Conservation (phyloP, 2,329 filamentous ascomycete species). For the Phaeophleospora eucalypticola region DNA sequence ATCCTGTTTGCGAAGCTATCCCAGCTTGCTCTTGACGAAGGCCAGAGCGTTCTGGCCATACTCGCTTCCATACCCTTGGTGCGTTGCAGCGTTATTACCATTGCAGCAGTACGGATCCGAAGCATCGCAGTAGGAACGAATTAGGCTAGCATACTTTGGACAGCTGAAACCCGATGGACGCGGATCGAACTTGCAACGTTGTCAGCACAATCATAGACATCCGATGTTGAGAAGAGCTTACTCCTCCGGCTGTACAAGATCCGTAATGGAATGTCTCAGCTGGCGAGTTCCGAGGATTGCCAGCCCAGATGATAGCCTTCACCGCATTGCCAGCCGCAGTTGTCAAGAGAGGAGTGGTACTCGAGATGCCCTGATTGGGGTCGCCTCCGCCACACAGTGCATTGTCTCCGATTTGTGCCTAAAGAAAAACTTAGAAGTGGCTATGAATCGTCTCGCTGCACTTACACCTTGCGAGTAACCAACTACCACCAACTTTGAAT, state of each 20-base stretch:
- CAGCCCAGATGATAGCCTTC: conserved; percentile 27
- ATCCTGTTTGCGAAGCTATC: too few species aligned
- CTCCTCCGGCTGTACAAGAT: conserved; percentile 55
- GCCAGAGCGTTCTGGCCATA: conserved; percentile 57
- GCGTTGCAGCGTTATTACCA: conserved; percentile 56
- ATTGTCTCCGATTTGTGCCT: conserved; percentile 59
- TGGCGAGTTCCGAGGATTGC: conserved; percentile 51
- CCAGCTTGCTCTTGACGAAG: conserved; percentile 58
- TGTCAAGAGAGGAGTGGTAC: conserved; percentile 36
- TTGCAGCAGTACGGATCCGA: conserved; percentile 56
- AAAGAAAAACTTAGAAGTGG: too few species aligned
- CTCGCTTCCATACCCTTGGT: conserved; percentile 59
- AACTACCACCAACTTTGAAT: conserved; percentile 24
- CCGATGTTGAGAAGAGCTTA: conserved; percentile 38
- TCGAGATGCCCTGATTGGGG: conserved; percentile 44
- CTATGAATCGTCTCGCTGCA: background rate
- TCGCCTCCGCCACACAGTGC: conserved; percentile 58
- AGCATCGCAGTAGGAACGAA: conserved; percentile 62
- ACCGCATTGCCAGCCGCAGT: conserved; percentile 19
- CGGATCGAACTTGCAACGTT: conserved; percentile 53
- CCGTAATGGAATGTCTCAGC: conserved; percentile 59
- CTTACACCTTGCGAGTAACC: conserved; percentile 27
- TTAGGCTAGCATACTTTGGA: conserved; percentile 49
- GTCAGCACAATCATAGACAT: conserved; percentile 3
- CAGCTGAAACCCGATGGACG: conserved; percentile 57